phyloP scores from a whole-genome alignment of 129 eudicot genomes.

The Glebionis coronaria region DNA sequence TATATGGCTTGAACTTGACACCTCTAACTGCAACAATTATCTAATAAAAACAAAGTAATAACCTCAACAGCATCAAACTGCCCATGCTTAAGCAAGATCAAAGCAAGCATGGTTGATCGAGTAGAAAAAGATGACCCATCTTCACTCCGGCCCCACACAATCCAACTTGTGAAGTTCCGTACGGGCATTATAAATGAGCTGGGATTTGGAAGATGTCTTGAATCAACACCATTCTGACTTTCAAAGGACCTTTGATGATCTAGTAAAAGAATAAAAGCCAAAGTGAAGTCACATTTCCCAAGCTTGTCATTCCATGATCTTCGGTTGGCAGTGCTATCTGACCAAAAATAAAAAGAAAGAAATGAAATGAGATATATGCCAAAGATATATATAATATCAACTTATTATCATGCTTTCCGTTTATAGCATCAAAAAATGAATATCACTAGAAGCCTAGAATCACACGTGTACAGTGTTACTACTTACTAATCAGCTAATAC shows the following conservation, averaged over 20 bases:
- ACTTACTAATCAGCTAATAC: not conserved
- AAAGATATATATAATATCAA: slow-evolving; percentile 7
- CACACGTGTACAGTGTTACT: too few relatives aligned
- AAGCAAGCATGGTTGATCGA: slow-evolving; percentile 75
- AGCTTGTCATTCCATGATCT: slow-evolving; percentile 76
- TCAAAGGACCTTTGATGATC: slow-evolving; percentile 44
- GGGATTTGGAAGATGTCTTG: slow-evolving; percentile 55
- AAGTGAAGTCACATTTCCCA: slow-evolving; percentile 72
- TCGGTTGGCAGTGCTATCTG: slow-evolving; percentile 58
- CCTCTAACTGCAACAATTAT: slow-evolving; percentile 10
- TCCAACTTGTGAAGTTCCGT: slow-evolving; percentile 78
- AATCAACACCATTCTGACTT: slow-evolving; percentile 35
- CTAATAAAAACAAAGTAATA: slow-evolving; percentile 21
- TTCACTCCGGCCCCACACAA: slow-evolving; percentile 68
- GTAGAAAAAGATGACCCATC: slow-evolving; percentile 63
- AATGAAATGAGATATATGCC: not conserved
- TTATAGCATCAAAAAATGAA: too few relatives aligned
- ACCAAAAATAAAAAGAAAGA: not conserved
- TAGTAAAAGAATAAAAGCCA: slow-evolving; percentile 60
- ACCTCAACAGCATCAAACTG: slow-evolving; percentile 94
- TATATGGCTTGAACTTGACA: not conserved
- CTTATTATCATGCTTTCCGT: not conserved
- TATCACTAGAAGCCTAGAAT: too few relatives aligned
- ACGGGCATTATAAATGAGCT: slow-evolving; percentile 48
- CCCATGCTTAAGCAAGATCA: slow-evolving; percentile 70